phyloP scores from a whole-genome alignment of 495 filamentous ascomycete genomes.

The Aspergillus carlsbadensis region DNA sequence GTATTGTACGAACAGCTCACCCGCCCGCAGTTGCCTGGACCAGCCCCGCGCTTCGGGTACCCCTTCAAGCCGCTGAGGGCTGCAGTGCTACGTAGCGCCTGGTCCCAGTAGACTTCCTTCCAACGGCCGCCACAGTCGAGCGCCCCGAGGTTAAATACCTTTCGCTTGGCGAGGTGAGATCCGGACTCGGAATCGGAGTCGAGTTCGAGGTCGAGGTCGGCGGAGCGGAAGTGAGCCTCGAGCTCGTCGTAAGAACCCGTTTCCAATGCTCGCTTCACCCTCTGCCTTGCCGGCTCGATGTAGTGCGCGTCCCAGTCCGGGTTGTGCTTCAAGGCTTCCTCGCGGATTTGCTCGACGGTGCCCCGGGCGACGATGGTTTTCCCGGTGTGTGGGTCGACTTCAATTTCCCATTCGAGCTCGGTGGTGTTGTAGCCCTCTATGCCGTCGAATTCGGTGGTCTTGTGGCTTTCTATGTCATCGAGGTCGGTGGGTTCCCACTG shows the following conservation, averaged over 20 bases:
- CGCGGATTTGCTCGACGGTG: background rate
- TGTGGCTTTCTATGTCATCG: background rate
- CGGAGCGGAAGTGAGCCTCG: no score
- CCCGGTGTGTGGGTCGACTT: background rate
- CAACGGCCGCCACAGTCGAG: background rate
- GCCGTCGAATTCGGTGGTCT: background rate
- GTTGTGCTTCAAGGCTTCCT: background rate
- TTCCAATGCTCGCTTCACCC: background rate
- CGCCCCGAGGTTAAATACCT: background rate
- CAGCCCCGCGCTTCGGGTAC: background rate
- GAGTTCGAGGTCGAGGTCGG: background rate
- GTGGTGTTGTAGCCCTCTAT: background rate
- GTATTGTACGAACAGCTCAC: background rate
- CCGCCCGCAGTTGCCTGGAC: background rate
- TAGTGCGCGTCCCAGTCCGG: conserved; percentile 4
- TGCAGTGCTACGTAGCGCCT: background rate
- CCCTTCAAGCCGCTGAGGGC: background rate
- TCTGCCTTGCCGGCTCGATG: background rate
- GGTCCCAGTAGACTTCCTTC: background rate
- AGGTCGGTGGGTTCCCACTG: background rate
- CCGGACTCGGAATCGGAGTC: background rate
- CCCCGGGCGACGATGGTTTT: background rate
- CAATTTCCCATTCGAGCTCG: background rate
- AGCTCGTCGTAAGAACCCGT: no score
- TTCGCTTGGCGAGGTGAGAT: background rate